Percentiles rank a stretch among this genome's conserved stretches.
Conservation (phyloP, 202 grass and related monocot genomes). For the Carex arenaria region DNA sequence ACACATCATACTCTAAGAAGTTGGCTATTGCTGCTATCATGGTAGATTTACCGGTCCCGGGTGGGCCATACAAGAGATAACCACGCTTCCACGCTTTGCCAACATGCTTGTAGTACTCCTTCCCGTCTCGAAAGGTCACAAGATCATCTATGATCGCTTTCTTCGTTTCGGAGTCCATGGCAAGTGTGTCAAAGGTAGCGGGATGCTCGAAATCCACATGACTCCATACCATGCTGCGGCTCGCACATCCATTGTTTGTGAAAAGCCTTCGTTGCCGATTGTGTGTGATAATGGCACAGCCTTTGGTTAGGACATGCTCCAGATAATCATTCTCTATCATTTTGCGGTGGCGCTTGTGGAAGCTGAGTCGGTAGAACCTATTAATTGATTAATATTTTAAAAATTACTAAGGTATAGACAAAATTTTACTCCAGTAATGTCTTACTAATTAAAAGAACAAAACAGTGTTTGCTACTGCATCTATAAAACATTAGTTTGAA, state of each 20-base stretch:
- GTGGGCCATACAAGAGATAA: constrained; percentile 48
- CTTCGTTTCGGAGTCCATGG: constrained; percentile 46
- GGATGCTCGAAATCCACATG: constrained; percentile 55
- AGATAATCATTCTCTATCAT: constrained; percentile 22
- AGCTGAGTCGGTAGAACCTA: constrained; percentile 21
- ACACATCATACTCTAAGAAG: constrained; percentile 55
- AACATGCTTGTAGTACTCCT: constrained; percentile 37
- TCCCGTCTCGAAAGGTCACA: constrained; percentile 26
- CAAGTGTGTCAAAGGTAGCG: constrained; percentile 45
- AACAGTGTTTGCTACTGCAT: background rate
- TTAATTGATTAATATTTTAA: background rate
- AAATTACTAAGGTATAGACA: background rate
- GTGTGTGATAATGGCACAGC: constrained; percentile 7
- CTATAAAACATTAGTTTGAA: background rate
- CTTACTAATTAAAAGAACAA: background rate
- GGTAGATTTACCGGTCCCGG: constrained; percentile 55
- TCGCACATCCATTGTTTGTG: constrained; percentile 16
- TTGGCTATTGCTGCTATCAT: constrained; percentile 62
- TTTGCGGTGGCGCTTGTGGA: constrained; percentile 25
- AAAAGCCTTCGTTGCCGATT: constrained; percentile 45
- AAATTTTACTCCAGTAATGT: background rate
- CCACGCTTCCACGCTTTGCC: constrained; percentile 68
- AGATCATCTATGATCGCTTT: constrained; percentile 50
- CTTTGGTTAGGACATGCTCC: background rate
- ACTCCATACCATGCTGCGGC: constrained; percentile 26